These are phyloP conservation scores for Suillus variegatus DNA, from an alignment of 768 basidiomycete genomes.

Conservation along the genomic window DNA sequence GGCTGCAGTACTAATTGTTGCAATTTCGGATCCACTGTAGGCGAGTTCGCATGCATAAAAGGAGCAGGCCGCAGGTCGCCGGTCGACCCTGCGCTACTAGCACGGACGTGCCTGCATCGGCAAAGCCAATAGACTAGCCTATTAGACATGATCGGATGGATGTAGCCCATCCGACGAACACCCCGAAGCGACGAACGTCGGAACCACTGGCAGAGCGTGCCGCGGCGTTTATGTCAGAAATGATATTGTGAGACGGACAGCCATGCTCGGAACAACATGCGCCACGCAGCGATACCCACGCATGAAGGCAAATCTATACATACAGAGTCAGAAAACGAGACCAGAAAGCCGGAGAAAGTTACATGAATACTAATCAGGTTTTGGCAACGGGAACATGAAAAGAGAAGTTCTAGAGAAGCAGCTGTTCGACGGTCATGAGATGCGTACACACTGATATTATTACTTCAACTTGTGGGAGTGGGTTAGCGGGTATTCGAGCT, in stretches of 20 bases:
- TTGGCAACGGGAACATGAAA: conserved; percentile 43
- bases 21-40: conserved; percentile 31
- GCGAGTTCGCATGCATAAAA: conserved; percentile 39
- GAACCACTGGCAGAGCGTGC: conserved; percentile 33
- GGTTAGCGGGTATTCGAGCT: background rate
- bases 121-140: conserved; percentile 36
- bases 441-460: background rate
- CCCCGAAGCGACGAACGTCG: conserved; percentile 43
- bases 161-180: conserved; percentile 27
- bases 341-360: conserved; percentile 9
- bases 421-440: conserved; percentile 14
- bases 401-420: conserved; percentile 22
- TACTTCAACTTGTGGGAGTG: background rate
- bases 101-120: conserved; percentile 38
- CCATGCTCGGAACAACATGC: conserved; percentile 33
- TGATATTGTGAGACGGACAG: conserved; percentile 42
- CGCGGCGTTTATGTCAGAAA: conserved; percentile 36
- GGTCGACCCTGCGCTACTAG: conserved; percentile 46
- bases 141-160: conserved; percentile 17
- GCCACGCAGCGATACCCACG: conserved; percentile 45
- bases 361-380: conserved; percentile 42
- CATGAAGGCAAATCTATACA: conserved; percentile 44
- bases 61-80: conserved; percentile 24
- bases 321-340: background rate
- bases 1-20: background rate